phyloP scores from a whole-genome alignment of 1,284 basidiomycete genomes.

The Macrocystidia cucumis region DNA sequence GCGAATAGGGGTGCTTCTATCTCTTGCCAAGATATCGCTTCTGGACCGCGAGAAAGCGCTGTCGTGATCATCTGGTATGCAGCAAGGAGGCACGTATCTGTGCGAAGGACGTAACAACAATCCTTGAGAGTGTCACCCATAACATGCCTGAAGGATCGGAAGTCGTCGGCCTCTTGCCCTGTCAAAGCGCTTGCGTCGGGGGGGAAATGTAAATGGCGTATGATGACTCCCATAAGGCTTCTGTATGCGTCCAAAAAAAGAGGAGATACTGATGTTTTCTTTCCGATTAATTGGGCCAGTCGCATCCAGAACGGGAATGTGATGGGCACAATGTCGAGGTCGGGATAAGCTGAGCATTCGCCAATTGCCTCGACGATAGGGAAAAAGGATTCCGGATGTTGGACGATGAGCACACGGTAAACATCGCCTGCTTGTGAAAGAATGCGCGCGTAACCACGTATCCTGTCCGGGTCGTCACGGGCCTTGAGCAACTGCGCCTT shows the following conservation, averaged over 20 bases:
- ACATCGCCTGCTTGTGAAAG: conserved; percentile 96
- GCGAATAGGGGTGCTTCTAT: conserved; percentile 98
- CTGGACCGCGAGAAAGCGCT: conserved; percentile 53
- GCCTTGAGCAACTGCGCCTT: conserved; percentile 53
- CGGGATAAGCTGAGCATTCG: conserved; percentile 88
- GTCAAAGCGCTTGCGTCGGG: conserved; percentile 56
- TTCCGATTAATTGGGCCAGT: conserved; percentile 77
- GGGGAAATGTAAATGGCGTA: conserved; percentile 91
- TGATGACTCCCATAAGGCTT: conserved; percentile 81
- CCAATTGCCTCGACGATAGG: conserved; percentile 93
- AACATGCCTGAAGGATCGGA: conserved; percentile 92
- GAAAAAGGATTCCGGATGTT: conserved; percentile 86
- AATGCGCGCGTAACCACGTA: conserved; percentile 87
- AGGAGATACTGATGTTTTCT: conserved; percentile 60
- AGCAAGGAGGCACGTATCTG: conserved; percentile 77
- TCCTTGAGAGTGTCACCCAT: conserved; percentile 99
- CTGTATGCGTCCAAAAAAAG: conserved; percentile 79
- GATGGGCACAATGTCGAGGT: conserved; percentile 95
- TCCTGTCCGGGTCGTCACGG: conserved; percentile 79
- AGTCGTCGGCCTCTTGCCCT: conserved; percentile 88
- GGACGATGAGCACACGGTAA: conserved; percentile 85
- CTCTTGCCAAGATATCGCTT: conserved; percentile 81
- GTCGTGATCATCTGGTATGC: conserved; percentile 78
- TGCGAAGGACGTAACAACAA: conserved; percentile 92
- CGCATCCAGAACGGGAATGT: conserved; percentile 99